Percentiles rank a stretch among this genome's conserved stretches.
Conservation (phyloP, 495 filamentous ascomycete genomes). For the Cryomyces minteri region DNA sequence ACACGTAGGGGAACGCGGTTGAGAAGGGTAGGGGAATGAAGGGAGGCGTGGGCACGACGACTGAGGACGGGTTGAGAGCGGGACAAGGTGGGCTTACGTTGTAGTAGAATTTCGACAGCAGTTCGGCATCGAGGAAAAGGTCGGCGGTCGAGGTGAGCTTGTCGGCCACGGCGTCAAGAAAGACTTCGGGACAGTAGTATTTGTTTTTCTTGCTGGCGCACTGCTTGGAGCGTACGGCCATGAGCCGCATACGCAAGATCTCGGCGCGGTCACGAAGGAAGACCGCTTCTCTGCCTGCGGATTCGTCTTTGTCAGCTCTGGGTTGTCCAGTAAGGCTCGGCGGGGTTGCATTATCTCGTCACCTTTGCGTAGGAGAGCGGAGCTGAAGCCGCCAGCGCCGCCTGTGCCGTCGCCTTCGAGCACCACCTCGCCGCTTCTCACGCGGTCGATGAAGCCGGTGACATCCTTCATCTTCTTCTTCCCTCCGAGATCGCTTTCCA, state of each 20-base stretch:
- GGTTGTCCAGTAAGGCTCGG: no score
- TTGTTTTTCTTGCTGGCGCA: constrained; percentile 70
- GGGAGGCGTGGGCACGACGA: no score
- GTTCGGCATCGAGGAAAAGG: constrained; percentile 92
- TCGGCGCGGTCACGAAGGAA: constrained; percentile 86
- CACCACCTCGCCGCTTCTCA: constrained; percentile 63
- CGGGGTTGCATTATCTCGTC: constrained; percentile 2
- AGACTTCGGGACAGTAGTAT: constrained; percentile 93
- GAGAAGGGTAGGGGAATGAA: neutral
- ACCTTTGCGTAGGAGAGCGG: constrained; percentile 67
- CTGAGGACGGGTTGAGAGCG: no score
- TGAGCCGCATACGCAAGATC: constrained; percentile 73
- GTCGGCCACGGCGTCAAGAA: constrained; percentile 89
- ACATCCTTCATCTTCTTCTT: constrained; percentile 76
- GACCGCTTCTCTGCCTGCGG: constrained; percentile 63
- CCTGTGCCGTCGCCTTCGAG: constrained; percentile 65
- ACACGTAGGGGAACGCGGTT: neutral
- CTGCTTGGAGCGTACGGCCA: constrained; percentile 72
- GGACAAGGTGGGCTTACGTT: constrained; percentile 24
- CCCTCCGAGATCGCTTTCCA: constrained; percentile 62
- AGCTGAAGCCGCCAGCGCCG: constrained; percentile 83
- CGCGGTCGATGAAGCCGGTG: constrained; percentile 74
- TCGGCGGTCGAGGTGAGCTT: constrained; percentile 91
- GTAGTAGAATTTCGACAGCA: constrained; percentile 92
- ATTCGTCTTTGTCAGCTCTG: neutral